Evolutionary conservation across 1,139 yeast species (phyloP), one percentile per base, ranked within the genome.

Genomic region (Nadsonia commutata): DNA sequence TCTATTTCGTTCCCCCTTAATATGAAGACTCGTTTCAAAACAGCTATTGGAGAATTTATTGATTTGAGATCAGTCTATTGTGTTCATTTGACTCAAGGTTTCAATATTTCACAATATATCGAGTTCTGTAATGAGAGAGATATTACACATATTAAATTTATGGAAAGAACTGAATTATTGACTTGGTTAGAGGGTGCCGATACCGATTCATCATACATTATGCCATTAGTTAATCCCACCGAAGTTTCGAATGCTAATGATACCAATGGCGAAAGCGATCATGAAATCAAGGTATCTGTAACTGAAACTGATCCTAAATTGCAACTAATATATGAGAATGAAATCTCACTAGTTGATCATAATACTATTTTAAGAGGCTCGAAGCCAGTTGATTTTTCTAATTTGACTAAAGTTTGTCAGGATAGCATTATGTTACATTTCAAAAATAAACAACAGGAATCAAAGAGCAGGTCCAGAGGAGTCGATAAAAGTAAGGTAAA

Each of bases 81-180:
- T 57, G 82, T 94, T 52, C 90, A 95, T 93, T 51, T 79, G 27
- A 76, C 77, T 51, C 78, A 74, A 48, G 86, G 83, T 46, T 69
- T 81, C 33, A 74, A 80, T 37, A 81, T 86, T 43, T 80, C 95
- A 11, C 95, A 86, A 47, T 88, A 90, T 57, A 74, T 85, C 50
- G 72, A 78, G 20, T 78, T 74, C 43, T 83, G 95, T 52, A 78
- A 77, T 50, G 74, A 72, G 44, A 65, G 72, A 42, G 72, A 75
- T 3, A 70, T 88, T 37, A 68, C 76, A 3, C 84, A 84, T 51
- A 74, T 93, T 59, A 78, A 85, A 49, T 88, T 90, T 57, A 65
- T 84, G 59, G 94, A 85, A 52, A 79, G 94, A 62, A 79, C 88
- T 3, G 95, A 88, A 56, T 70, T 90, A 50, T 70, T 79, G 43